Evolutionary conservation across 169 alveolate genomes (phyloP).

Genomic region (Plasmodium coatneyi): DNA sequence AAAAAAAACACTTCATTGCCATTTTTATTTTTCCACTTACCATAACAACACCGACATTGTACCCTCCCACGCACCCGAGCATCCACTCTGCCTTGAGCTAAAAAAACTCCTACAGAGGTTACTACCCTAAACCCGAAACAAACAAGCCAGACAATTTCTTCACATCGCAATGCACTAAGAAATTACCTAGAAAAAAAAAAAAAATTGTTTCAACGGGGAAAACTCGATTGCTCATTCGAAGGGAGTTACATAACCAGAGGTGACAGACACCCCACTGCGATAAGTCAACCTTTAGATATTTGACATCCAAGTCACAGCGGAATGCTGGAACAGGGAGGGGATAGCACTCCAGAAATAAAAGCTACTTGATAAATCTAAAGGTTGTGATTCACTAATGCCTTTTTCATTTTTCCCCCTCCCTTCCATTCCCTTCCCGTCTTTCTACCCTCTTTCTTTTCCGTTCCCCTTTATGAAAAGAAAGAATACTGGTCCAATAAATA

Average conservation of each 20-base stretch:
- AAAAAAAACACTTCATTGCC: background rate
- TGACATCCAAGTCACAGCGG: background rate
- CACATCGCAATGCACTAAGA: background rate
- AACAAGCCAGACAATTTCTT: background rate
- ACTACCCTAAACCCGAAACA: background rate
- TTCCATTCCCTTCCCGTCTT: constrained; percentile 1
- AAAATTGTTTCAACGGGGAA: background rate
- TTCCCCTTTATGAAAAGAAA: background rate
- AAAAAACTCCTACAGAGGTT: background rate
- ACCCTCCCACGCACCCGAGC: background rate
- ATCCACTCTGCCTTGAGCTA: background rate
- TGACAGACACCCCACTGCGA: background rate
- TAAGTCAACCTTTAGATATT: background rate
- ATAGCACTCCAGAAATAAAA: background rate
- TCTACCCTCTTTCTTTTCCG: background rate
- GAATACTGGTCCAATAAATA: background rate
- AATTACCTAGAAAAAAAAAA: background rate
- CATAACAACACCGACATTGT: background rate
- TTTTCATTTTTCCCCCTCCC: background rate
- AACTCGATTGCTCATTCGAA: background rate
- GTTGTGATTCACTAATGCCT: background rate
- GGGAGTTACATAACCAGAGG: background rate
- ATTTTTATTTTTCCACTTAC: background rate
- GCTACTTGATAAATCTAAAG: background rate
- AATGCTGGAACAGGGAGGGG: background rate